phyloP scores from a whole-genome alignment of 2,329 filamentous ascomycete species.

The Aureobasidium sp. region DNA sequence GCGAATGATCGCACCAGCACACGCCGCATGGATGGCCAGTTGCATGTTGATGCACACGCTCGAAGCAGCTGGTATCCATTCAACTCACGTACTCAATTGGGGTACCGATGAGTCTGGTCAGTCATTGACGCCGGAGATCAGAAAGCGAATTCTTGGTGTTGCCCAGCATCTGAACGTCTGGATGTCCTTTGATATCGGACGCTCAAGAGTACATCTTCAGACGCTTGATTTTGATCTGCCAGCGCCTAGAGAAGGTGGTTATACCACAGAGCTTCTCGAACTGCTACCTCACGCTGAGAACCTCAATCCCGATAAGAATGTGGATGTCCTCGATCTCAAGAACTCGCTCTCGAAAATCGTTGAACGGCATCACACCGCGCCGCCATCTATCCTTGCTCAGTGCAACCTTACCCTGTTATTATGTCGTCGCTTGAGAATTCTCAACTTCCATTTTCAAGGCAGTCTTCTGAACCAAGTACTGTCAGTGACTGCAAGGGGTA shows the following conservation, averaged over 20 bases:
- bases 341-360: constrained; percentile 35
- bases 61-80: constrained; percentile 44
- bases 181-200: constrained; percentile 51
- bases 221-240: constrained; percentile 38
- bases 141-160: constrained; percentile 33
- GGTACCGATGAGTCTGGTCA: constrained; percentile 15
- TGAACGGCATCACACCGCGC: constrained; percentile 30
- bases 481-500: constrained; percentile 34
- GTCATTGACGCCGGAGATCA: background rate
- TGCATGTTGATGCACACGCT: constrained; percentile 50
- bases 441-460: constrained; percentile 38
- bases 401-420: constrained; percentile 49
- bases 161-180: constrained; percentile 50
- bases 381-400: constrained; percentile 42
- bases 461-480: constrained; percentile 40
- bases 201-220: constrained; percentile 42
- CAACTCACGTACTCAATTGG: constrained; percentile 25
- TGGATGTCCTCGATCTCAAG: constrained; percentile 35
- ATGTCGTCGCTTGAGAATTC: constrained; percentile 44
- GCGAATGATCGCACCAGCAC: constrained; percentile 44
- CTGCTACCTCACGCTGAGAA: constrained; percentile 46
- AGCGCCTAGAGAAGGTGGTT: constrained; percentile 30
- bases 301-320: constrained; percentile 43
- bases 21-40: constrained; percentile 49
- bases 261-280: constrained; percentile 41